Percentiles rank a stretch among this genome's conserved stretches.
These are phyloP conservation scores for Xylaria sp. DNA, from an alignment of 2,329 filamentous ascomycete species.

Conservation along the genomic window DNA sequence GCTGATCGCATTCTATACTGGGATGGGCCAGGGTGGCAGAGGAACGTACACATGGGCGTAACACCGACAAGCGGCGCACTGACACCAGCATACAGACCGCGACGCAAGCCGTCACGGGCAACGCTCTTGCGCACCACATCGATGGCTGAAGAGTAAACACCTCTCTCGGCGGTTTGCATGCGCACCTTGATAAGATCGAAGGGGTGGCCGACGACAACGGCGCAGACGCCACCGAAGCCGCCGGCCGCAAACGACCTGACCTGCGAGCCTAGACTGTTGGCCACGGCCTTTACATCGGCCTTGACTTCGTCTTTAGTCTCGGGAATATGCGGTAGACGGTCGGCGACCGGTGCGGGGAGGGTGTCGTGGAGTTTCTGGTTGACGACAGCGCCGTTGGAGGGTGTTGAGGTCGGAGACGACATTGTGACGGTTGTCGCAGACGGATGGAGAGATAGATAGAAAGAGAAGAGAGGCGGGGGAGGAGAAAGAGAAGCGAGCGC, in stretches of 20 bases:
- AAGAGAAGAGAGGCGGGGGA: background rate
- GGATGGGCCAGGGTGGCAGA: background rate
- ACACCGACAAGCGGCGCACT: conserved; percentile 94
- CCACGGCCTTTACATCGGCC: conserved; percentile 54
- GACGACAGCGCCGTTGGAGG: conserved; percentile 15
- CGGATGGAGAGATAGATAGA: background rate
- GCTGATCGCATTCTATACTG: background rate
- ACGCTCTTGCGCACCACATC: conserved; percentile 92
- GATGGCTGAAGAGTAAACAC: conserved; percentile 88
- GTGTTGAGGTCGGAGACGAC: conserved; percentile 47
- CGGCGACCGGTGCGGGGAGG: conserved; percentile 23
- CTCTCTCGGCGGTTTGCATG: conserved; percentile 93
- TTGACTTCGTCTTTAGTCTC: conserved; percentile 57
- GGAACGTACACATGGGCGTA: conserved; percentile 92
- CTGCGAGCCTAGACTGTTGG: conserved; percentile 57
- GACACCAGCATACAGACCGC: conserved; percentile 95
- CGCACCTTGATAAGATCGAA: conserved; percentile 99
- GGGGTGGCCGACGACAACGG: conserved; percentile 93
- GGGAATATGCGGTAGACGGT: conserved; percentile 55
- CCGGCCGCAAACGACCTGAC: conserved; percentile 87
- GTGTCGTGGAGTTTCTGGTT: conserved; percentile 29
- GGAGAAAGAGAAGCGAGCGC: background rate
- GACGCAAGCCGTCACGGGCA: conserved; percentile 80
- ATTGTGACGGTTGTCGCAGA: conserved; percentile 37
- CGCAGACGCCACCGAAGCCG: conserved; percentile 92